These are phyloP conservation scores for Coniosporium apollinis DNA, from an alignment of 495 filamentous ascomycete species.

Conservation along the genomic window DNA sequence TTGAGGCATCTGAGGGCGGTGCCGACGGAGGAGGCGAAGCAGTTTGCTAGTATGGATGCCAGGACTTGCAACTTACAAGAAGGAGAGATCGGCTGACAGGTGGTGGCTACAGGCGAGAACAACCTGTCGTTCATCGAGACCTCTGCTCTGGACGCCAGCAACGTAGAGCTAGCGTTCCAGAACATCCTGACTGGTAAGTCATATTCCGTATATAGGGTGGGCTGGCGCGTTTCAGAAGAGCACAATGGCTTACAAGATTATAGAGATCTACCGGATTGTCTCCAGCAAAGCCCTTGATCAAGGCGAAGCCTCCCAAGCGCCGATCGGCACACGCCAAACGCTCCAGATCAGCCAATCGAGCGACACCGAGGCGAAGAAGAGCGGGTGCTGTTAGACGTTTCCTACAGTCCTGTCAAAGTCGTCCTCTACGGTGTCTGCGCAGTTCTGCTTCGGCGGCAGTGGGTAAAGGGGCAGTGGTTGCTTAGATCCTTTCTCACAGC, in stretches of 20 bases:
- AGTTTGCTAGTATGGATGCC: conserved; percentile 71
- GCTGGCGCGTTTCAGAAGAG: too few species aligned
- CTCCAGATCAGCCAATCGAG: conserved; percentile 70
- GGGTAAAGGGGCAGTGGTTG: too few species aligned
- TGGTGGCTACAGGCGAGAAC: conserved; percentile 55
- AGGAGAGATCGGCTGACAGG: not conserved
- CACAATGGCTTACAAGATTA: not conserved
- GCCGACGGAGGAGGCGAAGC: conserved; percentile 94
- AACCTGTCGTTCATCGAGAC: conserved; percentile 98
- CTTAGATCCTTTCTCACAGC: too few species aligned
- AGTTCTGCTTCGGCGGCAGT: too few species aligned
- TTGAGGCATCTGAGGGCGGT: conserved; percentile 94
- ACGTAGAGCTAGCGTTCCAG: conserved; percentile 98
- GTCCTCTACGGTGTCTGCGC: too few species aligned
- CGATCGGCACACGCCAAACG: conserved; percentile 49
- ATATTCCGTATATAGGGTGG: too few species aligned
- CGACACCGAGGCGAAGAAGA: conserved; percentile 59
- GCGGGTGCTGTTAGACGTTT: conserved; percentile 64
- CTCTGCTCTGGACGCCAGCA: conserved; percentile 94
- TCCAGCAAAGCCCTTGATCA: conserved; percentile 91
- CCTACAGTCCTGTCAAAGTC: too few species aligned
- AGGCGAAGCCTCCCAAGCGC: conserved; percentile 57
- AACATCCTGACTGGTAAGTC: conserved; percentile 90
- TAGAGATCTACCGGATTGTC: conserved; percentile 99
- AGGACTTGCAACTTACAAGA: not conserved